These are phyloP conservation scores for Naumovozyma baii DNA, from an alignment of 805 yeast genomes.

Conservation along the genomic window DNA sequence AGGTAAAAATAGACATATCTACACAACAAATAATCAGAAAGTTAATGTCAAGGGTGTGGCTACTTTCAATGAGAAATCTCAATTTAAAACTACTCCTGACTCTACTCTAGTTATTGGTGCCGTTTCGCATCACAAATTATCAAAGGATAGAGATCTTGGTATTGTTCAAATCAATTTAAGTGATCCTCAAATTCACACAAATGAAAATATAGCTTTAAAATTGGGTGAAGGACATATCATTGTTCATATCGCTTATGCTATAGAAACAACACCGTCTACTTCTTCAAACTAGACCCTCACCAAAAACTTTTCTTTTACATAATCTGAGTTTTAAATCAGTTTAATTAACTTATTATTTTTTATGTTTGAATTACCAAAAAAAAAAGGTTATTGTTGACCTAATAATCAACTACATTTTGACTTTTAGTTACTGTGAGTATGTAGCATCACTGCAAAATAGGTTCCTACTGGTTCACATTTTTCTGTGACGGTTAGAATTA, in stretches of 20 bases:
- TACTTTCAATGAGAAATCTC: constrained; percentile 53
- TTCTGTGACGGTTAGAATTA: too few relatives aligned
- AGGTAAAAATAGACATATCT: constrained; percentile 44
- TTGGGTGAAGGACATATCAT: constrained; percentile 26
- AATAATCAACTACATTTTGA: too few relatives aligned
- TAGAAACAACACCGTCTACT: too few relatives aligned
- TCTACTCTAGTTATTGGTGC: constrained; percentile 52
- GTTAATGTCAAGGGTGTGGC: constrained; percentile 36
- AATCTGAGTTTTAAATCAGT: neutral
- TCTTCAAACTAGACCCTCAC: neutral
- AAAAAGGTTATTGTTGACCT: too few relatives aligned
- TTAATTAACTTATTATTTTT: too few relatives aligned
- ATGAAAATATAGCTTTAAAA: constrained; percentile 24
- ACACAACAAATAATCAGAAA: constrained; percentile 54
- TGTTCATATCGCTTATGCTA: constrained; percentile 21
- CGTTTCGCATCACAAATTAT: constrained; percentile 60
- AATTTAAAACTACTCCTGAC: constrained; percentile 58
- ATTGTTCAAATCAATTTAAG: constrained; percentile 42
- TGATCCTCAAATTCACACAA: constrained; percentile 32
- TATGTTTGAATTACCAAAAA: too few relatives aligned
- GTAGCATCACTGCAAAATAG: too few relatives aligned
- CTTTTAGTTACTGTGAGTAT: too few relatives aligned
- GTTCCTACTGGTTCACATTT: too few relatives aligned
- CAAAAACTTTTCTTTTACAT: neutral
- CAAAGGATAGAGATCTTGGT: constrained; percentile 59